Base-by-base conservation (phyloP, 768 basidiomycete species). In the Thelephora ganbajun region DNA sequence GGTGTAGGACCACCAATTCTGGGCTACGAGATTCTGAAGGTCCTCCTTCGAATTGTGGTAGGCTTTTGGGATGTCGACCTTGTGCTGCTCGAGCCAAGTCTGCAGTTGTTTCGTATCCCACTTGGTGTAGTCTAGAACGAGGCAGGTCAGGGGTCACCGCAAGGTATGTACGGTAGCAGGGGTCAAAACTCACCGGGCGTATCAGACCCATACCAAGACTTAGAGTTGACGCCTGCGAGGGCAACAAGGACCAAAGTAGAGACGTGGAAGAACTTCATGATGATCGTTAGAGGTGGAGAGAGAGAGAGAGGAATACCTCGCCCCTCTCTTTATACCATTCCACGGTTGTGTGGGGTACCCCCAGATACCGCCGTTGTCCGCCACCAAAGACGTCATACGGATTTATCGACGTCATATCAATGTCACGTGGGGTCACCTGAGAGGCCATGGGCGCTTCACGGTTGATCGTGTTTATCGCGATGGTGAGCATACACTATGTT, bases 91-190 rank as follows among this genome's bases (percentile, higher is more conserved):
- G 47, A 90, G 77, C 82, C 84, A 89, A 30, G 70, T 60, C 50
- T 72, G 68, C 23, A 90, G 72, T 51, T 89, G 70, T 9, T 69
- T 61, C 22, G 71, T 59, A 2, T 82, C 77, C 89, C 88, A 91
- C 45, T 54, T 60, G 20, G 58, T 52, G 44, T 67, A 71, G 50
- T 66, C 69, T 58, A 56, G 48, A 41, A 52, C 51, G 36, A 42
- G 47, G 55, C 71, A 35, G 50, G 44, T 26, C 16, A 19, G 26
- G 33, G 34, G 43, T 23, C n/a, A 13, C 11, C 35, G 45, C 16
- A 19, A 37, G 20, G n/a, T 11, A 44, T 18, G 34, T 33, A 5
- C 14, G 30, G 39, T 41, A 30, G 43, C 11, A n/a, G 19, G 14
- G 53, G 19, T 43, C 20, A 14, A n/a, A 26, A 35, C 26, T 50